Evolutionary conservation across 2,329 filamentous ascomycete species (phyloP), one percentile per base, ranked within the genome.

Genomic region (Leptographium radiaticola): DNA sequence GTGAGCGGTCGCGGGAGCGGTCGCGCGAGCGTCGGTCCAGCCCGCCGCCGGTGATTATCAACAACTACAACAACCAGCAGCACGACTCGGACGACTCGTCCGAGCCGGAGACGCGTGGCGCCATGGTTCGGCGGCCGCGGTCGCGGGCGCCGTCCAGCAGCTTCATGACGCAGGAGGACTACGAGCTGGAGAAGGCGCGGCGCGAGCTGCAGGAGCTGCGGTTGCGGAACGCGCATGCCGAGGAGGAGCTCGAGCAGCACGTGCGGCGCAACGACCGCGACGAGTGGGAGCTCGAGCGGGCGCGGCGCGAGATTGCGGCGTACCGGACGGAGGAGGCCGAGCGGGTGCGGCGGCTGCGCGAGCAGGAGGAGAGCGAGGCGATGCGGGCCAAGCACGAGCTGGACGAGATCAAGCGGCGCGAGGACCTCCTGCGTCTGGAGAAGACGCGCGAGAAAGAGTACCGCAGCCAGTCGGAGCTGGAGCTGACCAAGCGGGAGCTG

Each of bases 1-100:
- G 71, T 25, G 67, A 70, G 44, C 45, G 39, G 4, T 43, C 52
- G 20, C 51, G 43, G 13, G 33, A 39, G 12, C 65, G 63, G 40
- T 75, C 73, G 16, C 72, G 71, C 30, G 74, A 77, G 57, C 71
- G 73, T 38, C 70, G 70, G 18, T 69, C 70, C 12, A 69, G 65
- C 56, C 71, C 72, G 25, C 70, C 70, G 57, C 75, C 77, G 1
- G 70, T 81, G 49, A 74, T 81, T 52, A 80, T 81, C 63, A 78
- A 80, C 62, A 81, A 80, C 63, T 70, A 70, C 54, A 74, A 71
- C 51, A 66, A 62, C 16, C 64, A 69, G 55, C 57, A 62, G 20
- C 75, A 70, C 6, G 74, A 75, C 39, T 68, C 70, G 16, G 69
- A 69, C 2, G 25, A 31, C 43, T 15, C n/a, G 25, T 66, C 60